Percentiles rank a stretch among this genome's conserved stretches.
Evolutionary conservation across 2,329 filamentous ascomycete species (phyloP).

Genomic region (Aspergillus pseudotamarii): DNA sequence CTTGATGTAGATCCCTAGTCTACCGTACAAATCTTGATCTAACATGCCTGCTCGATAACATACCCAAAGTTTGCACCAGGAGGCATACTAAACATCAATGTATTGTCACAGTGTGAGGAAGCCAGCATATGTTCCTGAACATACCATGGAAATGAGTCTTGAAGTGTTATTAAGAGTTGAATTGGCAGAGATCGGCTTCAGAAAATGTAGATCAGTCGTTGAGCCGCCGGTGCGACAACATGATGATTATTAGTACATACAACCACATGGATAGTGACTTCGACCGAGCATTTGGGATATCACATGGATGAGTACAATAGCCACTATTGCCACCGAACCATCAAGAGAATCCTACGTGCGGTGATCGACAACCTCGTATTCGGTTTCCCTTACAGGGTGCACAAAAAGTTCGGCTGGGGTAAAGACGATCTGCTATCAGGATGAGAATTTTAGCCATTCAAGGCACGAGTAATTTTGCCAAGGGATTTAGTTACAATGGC

Average conservation of each 20-base stretch:
- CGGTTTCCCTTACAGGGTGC: not conserved
- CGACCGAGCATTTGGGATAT: not conserved
- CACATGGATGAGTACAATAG: not conserved
- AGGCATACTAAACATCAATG: too few relatives aligned
- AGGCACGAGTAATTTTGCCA: not conserved
- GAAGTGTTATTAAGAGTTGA: not conserved
- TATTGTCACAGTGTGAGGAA: not conserved
- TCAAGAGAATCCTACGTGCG: not conserved
- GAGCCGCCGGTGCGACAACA: not conserved
- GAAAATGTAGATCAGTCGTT: not conserved
- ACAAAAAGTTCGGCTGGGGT: not conserved
- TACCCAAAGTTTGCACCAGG: too few relatives aligned
- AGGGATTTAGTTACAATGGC: not conserved
- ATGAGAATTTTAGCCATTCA: not conserved
- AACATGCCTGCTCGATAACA: too few relatives aligned
- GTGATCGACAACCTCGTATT: not conserved
- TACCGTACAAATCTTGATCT: not conserved
- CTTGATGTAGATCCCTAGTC: not conserved
- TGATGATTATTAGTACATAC: too few relatives aligned
- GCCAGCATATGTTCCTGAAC: too few relatives aligned
- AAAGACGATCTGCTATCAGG: not conserved
- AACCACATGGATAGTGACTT: too few relatives aligned
- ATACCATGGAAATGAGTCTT: not conserved
- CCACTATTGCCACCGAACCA: not conserved
- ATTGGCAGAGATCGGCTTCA: not conserved